Conservation (phyloP, 768 basidiomycete species). For the Podaxis sp. region DNA sequence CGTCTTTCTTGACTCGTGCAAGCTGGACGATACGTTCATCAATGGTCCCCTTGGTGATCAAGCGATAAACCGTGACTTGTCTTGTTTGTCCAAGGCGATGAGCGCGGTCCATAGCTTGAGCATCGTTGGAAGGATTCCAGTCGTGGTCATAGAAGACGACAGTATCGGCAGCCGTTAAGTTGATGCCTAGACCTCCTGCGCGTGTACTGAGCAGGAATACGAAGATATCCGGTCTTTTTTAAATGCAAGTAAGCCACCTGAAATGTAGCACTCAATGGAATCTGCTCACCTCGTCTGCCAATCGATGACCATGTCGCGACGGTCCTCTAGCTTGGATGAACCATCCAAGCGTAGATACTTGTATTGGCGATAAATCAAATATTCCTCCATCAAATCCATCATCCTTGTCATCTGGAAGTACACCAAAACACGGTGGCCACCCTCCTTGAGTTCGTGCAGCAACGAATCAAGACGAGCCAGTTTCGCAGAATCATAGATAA, state of each 20-base stretch:
- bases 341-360: constrained; percentile 94
- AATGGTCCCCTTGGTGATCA: constrained; percentile 92
- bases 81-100: constrained; percentile 96
- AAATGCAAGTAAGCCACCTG: constrained; percentile 11
- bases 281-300: constrained; percentile 90
- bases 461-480: constrained; percentile 86
- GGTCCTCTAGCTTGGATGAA: constrained; percentile 91
- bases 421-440: constrained; percentile 90
- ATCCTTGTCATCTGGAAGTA: constrained; percentile 99
- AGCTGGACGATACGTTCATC: constrained; percentile 97
- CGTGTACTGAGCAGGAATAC: constrained; percentile 90
- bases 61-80: constrained; percentile 94
- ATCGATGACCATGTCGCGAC: constrained; percentile 98
- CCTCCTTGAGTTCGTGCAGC: constrained; percentile 89
- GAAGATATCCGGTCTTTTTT: constrained; percentile 77
- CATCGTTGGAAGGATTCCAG: constrained; percentile 97
- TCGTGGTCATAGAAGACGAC: constrained; percentile 95
- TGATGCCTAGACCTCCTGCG: constrained; percentile 96
- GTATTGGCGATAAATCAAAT: constrained; percentile 94
- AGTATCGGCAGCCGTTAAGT: constrained; percentile 93
- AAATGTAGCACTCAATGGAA: not conserved
- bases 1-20: constrained; percentile 96
- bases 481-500: constrained; percentile 96
- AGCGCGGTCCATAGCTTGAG: constrained; percentile 98
- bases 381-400: constrained; percentile 99